phyloP scores from a whole-genome alignment of 2,329 filamentous ascomycete genomes.

The Zasmidium angulare region DNA sequence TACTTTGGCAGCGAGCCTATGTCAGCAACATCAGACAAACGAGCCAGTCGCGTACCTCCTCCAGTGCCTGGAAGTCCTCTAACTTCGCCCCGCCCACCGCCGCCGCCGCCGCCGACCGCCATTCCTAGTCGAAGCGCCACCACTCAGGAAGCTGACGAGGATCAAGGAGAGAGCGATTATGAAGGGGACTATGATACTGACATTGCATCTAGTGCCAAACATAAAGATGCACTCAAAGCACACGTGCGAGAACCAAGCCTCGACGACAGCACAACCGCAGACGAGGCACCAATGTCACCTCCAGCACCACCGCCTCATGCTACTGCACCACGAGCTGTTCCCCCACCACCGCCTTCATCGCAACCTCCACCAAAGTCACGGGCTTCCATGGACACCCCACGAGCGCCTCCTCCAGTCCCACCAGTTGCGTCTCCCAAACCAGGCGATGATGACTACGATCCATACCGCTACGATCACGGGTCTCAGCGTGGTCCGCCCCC shows the following conservation, averaged over 20 bases:
- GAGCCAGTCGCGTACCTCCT: constrained; percentile 37
- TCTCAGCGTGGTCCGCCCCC: constrained; percentile 24
- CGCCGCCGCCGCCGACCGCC: constrained; percentile 47
- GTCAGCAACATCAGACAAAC: constrained; percentile 35
- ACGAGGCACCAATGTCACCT: constrained; percentile 53
- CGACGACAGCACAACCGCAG: constrained; percentile 61
- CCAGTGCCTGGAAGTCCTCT: constrained; percentile 41
- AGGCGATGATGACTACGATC: constrained; percentile 65
- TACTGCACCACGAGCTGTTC: constrained; percentile 47
- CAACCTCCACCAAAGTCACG: constrained; percentile 50
- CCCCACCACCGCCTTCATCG: constrained; percentile 57
- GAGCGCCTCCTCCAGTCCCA: constrained; percentile 66
- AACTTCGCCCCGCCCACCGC: constrained; percentile 42
- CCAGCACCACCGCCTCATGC: constrained; percentile 36
- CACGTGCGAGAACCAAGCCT: constrained; percentile 75
- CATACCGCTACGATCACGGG: constrained; percentile 52
- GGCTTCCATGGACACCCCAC: constrained; percentile 68
- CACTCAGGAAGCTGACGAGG: constrained; percentile 54
- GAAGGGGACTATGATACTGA: constrained; percentile 98
- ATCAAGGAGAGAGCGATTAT: constrained; percentile 86
- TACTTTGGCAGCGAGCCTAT: constrained; percentile 42
- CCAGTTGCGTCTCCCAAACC: constrained; percentile 57
- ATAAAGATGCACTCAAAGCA: constrained; percentile 87
- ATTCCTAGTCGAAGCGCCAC: constrained; percentile 39
- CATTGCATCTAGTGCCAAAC: constrained; percentile 87